phyloP scores from a whole-genome alignment of 148 eudicot species.

The Arbutus unedo region DNA sequence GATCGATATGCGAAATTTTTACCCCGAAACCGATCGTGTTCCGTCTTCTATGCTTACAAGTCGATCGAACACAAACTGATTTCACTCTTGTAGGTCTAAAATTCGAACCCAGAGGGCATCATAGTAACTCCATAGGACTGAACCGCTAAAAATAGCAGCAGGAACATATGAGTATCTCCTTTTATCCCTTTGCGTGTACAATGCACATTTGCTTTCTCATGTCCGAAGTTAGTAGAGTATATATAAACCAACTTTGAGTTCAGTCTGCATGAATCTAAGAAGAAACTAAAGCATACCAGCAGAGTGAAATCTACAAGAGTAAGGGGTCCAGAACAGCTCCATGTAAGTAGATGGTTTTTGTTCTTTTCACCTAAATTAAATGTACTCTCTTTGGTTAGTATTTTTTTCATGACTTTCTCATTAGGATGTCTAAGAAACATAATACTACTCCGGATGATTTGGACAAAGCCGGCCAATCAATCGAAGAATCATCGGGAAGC shows the following conservation, averaged over 20 bases:
- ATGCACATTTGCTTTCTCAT: neutral
- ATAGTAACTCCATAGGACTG: neutral
- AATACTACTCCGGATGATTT: neutral
- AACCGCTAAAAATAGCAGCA: neutral
- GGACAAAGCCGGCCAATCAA: neutral
- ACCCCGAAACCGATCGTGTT: too few relatives aligned
- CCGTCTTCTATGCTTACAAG: too few relatives aligned
- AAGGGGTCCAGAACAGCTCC: neutral
- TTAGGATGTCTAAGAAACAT: neutral
- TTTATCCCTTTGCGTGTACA: neutral
- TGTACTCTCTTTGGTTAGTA: neutral
- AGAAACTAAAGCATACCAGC: neutral
- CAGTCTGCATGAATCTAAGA: neutral
- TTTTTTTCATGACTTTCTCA: neutral
- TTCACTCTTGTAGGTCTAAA: too few relatives aligned
- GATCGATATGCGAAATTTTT: too few relatives aligned
- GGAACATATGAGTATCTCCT: neutral
- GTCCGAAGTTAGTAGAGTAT: neutral
- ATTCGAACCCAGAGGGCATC: neutral
- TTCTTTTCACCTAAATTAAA: neutral
- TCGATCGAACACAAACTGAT: too few relatives aligned
- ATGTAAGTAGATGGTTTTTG: neutral
- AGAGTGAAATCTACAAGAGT: neutral
- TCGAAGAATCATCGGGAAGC: neutral
- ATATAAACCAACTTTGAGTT: neutral